Evolutionary conservation across 2,329 filamentous ascomycete species (phyloP).

Genomic region (Tympanopsis confertula): DNA sequence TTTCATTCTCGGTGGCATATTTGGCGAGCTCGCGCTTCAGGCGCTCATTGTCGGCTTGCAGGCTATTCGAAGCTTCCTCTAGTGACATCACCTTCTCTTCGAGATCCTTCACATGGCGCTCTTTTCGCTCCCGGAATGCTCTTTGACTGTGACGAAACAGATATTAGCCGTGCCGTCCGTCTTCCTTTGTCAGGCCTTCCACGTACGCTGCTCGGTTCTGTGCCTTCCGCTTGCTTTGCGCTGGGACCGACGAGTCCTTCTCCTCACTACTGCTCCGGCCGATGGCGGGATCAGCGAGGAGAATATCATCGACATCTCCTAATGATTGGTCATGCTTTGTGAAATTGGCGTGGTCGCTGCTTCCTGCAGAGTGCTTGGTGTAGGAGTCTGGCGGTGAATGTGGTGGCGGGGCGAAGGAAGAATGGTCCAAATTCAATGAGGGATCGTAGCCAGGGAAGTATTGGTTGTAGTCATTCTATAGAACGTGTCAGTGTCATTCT

Average conservation of each 20-base stretch:
- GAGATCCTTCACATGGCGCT: conserved; percentile 84
- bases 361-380: neutral
- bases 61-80: conserved; percentile 60
- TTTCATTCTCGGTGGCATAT: conserved; percentile 82
- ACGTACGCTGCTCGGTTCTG: conserved; percentile 52
- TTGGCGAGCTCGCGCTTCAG: conserved; percentile 75
- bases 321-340: no score
- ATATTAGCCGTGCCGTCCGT: neutral
- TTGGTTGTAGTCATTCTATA: no score
- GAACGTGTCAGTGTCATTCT: no score
- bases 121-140: conserved; percentile 91
- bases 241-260: neutral
- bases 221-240: conserved; percentile 34
- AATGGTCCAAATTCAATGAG: no score
- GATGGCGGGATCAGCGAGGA: neutral
- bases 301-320: no score
- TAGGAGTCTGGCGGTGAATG: neutral
- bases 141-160: conserved; percentile 64
- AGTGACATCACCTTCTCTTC: conserved; percentile 73
- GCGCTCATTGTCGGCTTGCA: conserved; percentile 75
- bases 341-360: neutral
- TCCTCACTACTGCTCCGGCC: conserved; percentile 1
- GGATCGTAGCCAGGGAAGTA: no score
- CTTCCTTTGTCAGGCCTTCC: neutral
- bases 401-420: neutral